Base-by-base conservation (phyloP, 1,139 yeast genomes). In the Yamadazyma friedrichii region DNA sequence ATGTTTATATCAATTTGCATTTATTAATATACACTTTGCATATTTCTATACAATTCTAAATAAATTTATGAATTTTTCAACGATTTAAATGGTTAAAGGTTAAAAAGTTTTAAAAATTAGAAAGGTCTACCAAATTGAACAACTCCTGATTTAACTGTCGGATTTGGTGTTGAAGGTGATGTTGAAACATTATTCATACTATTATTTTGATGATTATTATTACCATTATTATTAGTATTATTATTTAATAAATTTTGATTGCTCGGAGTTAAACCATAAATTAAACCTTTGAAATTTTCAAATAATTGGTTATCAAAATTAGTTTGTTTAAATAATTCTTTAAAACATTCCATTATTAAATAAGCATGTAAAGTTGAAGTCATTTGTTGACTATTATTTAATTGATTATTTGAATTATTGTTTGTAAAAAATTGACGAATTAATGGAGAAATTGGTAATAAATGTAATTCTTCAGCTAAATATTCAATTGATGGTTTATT, bases 381-480 rank as follows among this genome's bases (percentile, higher is more conserved):
- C 67, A 70, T 66, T 48, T 68, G 76, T 45, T 62, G 70, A 43
- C 62, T 69, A 35, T 62, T 67, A 26, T 59, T 62, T 9, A 62
- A 49, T 40, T 55, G 62, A 42, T 58, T 67, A 31, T 56, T 50
- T 15, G 15, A 13, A 60, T 43, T 70, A 64, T 46, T 74, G 31
- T 38, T 43, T 51, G 50, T 74, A 65, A 56, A 79, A 59, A 61
- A 78, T 63, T 56, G 82, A 53, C 64, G 78, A 58, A 62, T 74
- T 42, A 61, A 70, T 43, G 68, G 84, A 56, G 74, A 67, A 16
- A 72, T 70, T 2, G 78, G 78, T 46, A 71, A 64, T 30, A 80
- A 67, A 33, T 76, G 81, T 42, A 80, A 61, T 40, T 80, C 86
- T 52, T 80, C 86, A 0, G 84, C 77, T 49, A 72, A 65, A 49